phyloP scores from a whole-genome alignment of 2,329 filamentous ascomycete genomes.

The Diaporthe sp. region DNA sequence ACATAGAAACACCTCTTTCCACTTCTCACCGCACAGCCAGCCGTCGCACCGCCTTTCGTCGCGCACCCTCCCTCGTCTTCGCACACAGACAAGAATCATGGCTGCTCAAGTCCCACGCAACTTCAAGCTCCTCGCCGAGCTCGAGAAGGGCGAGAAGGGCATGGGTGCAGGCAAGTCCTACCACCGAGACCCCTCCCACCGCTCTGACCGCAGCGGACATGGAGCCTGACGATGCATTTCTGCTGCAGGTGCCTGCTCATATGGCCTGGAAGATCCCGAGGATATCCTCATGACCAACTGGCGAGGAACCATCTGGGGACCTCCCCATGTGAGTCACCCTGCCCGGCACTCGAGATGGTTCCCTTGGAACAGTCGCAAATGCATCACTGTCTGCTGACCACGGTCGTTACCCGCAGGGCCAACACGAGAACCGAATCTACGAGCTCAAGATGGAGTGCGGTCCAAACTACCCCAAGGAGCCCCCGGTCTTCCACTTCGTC shows the following conservation, averaged over 20 bases:
- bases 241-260: conserved; percentile 89
- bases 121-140: conserved; percentile 95
- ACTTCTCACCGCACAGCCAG: conserved; percentile 6
- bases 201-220: not conserved
- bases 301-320: conserved; percentile 97
- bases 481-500: conserved; percentile 91
- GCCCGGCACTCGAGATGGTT: conserved; percentile 10
- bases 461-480: conserved; percentile 87
- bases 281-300: conserved; percentile 98
- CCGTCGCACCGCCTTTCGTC: conserved; percentile 2
- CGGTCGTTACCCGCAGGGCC: conserved; percentile 69
- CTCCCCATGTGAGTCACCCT: conserved; percentile 80
- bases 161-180: conserved; percentile 81
- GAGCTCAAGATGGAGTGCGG: conserved; percentile 97
- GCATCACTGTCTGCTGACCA: conserved; percentile 21
- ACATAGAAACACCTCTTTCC: not conserved
- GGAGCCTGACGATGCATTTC: conserved; percentile 28
- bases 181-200: not conserved
- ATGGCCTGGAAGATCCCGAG: conserved; percentile 93
- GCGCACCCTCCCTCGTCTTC: not conserved
- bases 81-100: conserved; percentile 44
- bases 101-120: conserved; percentile 84
- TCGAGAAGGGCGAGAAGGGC: conserved; percentile 99
- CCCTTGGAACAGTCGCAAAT: conserved; percentile 38
- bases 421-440: conserved; percentile 98